Evolutionary conservation across 2,329 filamentous ascomycete genomes (phyloP), one percentile per base, ranked within the genome.

Genomic region (Ascochyta fabae): DNA sequence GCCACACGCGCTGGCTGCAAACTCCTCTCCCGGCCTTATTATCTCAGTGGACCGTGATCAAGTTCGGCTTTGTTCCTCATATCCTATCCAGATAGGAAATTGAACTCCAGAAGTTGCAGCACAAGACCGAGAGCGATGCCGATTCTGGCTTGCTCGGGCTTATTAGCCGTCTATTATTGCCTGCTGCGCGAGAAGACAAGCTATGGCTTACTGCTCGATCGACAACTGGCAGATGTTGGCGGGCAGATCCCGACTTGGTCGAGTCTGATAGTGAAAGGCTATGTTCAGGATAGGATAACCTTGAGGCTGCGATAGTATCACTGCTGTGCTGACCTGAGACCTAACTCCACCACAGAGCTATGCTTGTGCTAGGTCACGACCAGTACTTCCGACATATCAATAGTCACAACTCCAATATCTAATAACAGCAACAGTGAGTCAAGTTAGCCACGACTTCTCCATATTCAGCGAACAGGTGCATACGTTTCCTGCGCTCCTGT

Each of bases 51-150:
- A 41, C 45, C 22, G 38, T 38, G 38, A 31, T 44, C 27, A 29
- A 33, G 45, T 16, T 54, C 26, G 39, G 45, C 34, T 16, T 53
- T 38, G 39, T 40, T 27, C n/a, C 19, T 22, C 24, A 38, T 26
- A 5, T 38, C 15, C 31, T 12, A 12, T 35, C 9, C 19, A 44
- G 19, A 44, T 40, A 26, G 26, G 34, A 44, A 39, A 12, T 40
- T n/a, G 6, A 9, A 15, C 10, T 27, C 12, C 19, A 36, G 8
- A 23, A 19, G 23, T 35, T 10, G 41, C 19, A 35, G 42, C 15
- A 35, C 15, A n/a, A 24, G 27, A 27, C 35, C 23, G 23, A 27
- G 41, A 7, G 15, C n/a, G 29, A 42, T 27, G 10, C 41, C 22
- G 31, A 24, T 9, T 19, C 4, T 39, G 41, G 26, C 19, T 34